phyloP scores from a whole-genome alignment of 768 basidiomycete genomes.

The Leccinum olivaceopallidum region DNA sequence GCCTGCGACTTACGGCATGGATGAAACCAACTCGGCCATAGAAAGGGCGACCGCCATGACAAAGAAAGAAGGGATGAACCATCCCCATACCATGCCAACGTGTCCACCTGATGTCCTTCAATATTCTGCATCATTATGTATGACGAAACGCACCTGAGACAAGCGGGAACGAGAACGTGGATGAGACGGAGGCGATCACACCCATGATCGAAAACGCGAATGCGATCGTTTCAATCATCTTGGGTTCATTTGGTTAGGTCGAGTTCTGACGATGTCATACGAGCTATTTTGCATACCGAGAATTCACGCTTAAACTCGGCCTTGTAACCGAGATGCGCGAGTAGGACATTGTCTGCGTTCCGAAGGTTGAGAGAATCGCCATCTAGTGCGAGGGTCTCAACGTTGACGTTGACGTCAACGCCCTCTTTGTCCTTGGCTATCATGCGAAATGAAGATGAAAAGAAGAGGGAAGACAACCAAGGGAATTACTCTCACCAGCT shows the following conservation, averaged over 20 bases:
- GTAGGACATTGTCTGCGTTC: slow-evolving; percentile 47
- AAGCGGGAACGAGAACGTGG: slow-evolving; percentile 64
- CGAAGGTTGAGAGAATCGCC: too few relatives aligned
- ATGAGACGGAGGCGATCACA: slow-evolving; percentile 66
- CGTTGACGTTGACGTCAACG: too few relatives aligned
- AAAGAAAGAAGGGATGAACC: slow-evolving; percentile 70
- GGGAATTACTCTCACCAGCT: neutral
- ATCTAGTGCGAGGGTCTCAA: too few relatives aligned
- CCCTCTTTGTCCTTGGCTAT: too few relatives aligned
- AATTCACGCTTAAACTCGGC: slow-evolving; percentile 75
- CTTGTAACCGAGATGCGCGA: slow-evolving; percentile 70
- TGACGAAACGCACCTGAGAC: slow-evolving; percentile 46
- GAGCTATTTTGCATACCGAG: slow-evolving; percentile 44
- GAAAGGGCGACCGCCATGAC: slow-evolving; percentile 67
- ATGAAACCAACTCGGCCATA: slow-evolving; percentile 72
- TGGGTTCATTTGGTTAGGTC: slow-evolving; percentile 2
- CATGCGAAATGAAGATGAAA: neutral
- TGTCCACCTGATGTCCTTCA: slow-evolving; percentile 53
- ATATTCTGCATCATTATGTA: neutral
- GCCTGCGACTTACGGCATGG: slow-evolving; percentile 64
- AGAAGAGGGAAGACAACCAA: neutral
- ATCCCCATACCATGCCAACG: slow-evolving; percentile 77
- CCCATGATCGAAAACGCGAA: slow-evolving; percentile 76
- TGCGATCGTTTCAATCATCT: slow-evolving; percentile 59
- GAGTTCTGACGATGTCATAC: neutral